Percentiles rank a stretch among this genome's conserved stretches.
Conservation (phyloP, 2,329 filamentous ascomycete species). For the Ophiostoma tasmaniense region DNA sequence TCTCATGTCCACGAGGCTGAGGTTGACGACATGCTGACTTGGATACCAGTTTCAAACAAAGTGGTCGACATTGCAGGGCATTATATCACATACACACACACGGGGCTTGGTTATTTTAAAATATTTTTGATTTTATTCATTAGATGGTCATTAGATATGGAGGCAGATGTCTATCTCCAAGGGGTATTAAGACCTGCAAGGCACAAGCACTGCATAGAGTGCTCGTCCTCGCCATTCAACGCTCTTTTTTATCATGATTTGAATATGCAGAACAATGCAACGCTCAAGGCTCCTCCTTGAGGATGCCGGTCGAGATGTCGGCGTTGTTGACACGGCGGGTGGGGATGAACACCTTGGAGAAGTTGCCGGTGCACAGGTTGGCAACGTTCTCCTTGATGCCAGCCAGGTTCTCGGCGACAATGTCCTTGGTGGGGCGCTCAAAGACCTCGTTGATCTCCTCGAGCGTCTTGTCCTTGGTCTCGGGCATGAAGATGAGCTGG, state of each 20-base stretch:
- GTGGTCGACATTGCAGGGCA: too few species aligned
- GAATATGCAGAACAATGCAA: not conserved
- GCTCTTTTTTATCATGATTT: not conserved
- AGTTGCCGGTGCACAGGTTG: conserved; percentile 8
- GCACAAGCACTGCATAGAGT: not conserved
- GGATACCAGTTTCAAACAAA: too few species aligned
- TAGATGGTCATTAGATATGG: not conserved
- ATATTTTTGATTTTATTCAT: conserved; percentile 1
- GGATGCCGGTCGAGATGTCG: not conserved
- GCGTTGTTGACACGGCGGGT: not conserved
- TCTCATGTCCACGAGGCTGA: not conserved
- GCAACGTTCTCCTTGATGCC: conserved; percentile 12
- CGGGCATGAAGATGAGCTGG: conserved; percentile 67
- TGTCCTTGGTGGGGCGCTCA: conserved; percentile 26
- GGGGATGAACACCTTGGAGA: conserved; percentile 5
- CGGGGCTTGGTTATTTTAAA: not conserved
- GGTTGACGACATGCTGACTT: not conserved
- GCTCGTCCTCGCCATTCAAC: not conserved
- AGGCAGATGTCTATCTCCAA: not conserved
- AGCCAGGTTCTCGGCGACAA: conserved; percentile 12
- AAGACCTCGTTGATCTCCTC: conserved; percentile 49
- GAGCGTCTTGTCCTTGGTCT: conserved; percentile 46
- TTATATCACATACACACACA: not conserved
- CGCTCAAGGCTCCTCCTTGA: not conserved
- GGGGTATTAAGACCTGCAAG: conserved; percentile 2